Base-by-base conservation (phyloP, 2,329 filamentous ascomycete genomes). In the Graphilbum fragrans region DNA sequence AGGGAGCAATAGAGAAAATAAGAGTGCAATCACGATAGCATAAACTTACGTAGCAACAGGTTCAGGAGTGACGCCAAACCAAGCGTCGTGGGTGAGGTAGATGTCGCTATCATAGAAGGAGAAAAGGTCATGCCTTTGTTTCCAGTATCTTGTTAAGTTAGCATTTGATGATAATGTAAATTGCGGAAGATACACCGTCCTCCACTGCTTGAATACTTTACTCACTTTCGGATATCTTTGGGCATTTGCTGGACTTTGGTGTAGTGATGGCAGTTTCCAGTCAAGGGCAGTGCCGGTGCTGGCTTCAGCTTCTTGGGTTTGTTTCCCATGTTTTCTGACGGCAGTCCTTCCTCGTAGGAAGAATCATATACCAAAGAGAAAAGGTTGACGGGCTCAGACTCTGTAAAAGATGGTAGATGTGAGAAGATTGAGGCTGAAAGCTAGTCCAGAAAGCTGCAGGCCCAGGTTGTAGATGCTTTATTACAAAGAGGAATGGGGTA, bases 41-140 rank as follows among this genome's bases (percentile, higher is more conserved):
- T n/a, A n/a, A 22, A 3, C 69, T 53, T 66, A 92, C 85, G 72
- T 78, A 45, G 92, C 92, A 22, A 98, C 77, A 5, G 85, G 83
- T 59, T 98, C 90, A 14, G 92, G 88, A 0, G 93, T 98, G 8
- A 96, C 88, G 42, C 88, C 92, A 58, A 92, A 98, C 92, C 92
- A 98, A 41, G 87, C 83, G 62, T 90, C 82, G 57, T 94, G 80
- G 0, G 93, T 98, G 70, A 98, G 77, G 67, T 79, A 82, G 50
- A 98, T 74, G 42, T 87, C 90, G 44, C 88, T 73, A 57, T 95
- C 82, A 57, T 95, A 98, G 52, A 72, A 73, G 16, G 81, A 80
- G 62, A 94, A 98, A 49, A 98, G 84, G 40, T 79, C 81, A 58
- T 92, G 80, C 45, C 92, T 77, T 55, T 96, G 88, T 16, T 81